Percentiles rank a stretch among this genome's conserved stretches.
Conservation (phyloP, 2,329 filamentous ascomycete genomes). For the Phaeosphaeriaceae sp. region DNA sequence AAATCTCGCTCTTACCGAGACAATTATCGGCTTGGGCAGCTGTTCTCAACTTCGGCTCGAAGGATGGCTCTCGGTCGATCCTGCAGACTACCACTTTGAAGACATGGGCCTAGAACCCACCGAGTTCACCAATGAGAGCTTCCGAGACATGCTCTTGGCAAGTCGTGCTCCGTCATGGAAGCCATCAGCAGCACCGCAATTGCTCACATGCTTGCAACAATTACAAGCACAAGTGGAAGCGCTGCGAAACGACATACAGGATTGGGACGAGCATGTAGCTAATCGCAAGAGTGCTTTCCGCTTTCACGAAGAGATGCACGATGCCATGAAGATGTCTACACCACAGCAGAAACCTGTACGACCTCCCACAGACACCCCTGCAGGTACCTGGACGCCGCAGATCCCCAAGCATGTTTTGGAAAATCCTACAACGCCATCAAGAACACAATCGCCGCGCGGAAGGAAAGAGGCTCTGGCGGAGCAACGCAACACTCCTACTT, state of each 20-base stretch:
- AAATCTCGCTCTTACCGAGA: constrained; percentile 86
- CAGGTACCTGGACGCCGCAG: constrained; percentile 45
- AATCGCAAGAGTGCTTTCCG: constrained; percentile 59
- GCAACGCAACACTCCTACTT: constrained; percentile 22
- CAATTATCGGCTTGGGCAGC: constrained; percentile 79
- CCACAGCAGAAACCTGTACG: constrained; percentile 33
- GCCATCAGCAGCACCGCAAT: constrained; percentile 44
- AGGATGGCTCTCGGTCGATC: constrained; percentile 85
- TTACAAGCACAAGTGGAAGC: constrained; percentile 52
- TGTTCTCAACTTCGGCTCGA: constrained; percentile 87
- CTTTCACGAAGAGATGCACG: constrained; percentile 54
- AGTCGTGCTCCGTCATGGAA: constrained; percentile 47
- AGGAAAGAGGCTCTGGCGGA: constrained; percentile 42
- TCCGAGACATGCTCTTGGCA: constrained; percentile 45
- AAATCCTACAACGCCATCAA: constrained; percentile 36
- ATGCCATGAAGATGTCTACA: constrained; percentile 45
- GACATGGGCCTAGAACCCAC: constrained; percentile 29
- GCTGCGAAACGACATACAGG: constrained; percentile 53
- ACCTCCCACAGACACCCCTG: constrained; percentile 33
- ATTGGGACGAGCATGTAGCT: constrained; percentile 56
- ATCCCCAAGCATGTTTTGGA: constrained; percentile 46
- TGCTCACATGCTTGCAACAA: constrained; percentile 52
- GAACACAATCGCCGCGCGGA: constrained; percentile 45
- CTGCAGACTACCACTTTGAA: constrained; percentile 54
- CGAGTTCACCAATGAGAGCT: constrained; percentile 34